Evolutionary conservation across 2,329 filamentous ascomycete genomes (phyloP).

Genomic region (Ambrosiella xylebori): DNA sequence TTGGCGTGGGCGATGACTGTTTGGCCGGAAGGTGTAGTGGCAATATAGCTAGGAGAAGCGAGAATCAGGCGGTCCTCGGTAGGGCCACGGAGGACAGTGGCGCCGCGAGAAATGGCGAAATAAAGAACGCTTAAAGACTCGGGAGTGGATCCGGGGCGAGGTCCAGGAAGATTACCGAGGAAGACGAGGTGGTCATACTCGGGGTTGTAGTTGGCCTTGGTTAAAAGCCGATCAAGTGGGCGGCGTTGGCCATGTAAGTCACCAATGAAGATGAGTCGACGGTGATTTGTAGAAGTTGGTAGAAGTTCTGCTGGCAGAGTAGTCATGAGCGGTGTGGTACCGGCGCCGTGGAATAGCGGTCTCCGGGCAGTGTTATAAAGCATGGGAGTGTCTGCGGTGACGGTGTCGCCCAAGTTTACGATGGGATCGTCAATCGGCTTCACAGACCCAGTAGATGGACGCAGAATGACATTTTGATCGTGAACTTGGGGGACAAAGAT

Average conservation of each 20-base stretch:
- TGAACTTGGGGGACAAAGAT: conserved; percentile 7
- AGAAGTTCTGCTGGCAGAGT: conserved; percentile 19
- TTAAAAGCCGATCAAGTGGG: conserved; percentile 48
- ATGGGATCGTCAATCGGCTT: conserved; percentile 7
- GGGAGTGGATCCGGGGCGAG: conserved; percentile 63
- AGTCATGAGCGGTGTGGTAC: conserved; percentile 18
- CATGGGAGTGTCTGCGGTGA: conserved; percentile 18
- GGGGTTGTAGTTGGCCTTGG: conserved; percentile 44
- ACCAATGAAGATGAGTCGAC: conserved; percentile 63
- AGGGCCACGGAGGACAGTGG: conserved; percentile 76
- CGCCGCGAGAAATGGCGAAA: conserved; percentile 53
- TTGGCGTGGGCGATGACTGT: neutral
- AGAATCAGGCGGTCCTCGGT: conserved; percentile 79
- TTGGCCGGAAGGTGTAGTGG: conserved; percentile 16
- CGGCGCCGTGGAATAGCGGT: conserved; percentile 20
- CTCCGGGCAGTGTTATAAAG: conserved; percentile 24
- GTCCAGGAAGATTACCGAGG: conserved; percentile 58
- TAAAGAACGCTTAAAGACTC: conserved; percentile 64
- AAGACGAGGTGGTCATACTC: conserved; percentile 54
- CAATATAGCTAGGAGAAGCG: conserved; percentile 26
- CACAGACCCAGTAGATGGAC: neutral
- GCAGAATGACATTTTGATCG: neutral
- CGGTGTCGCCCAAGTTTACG: conserved; percentile 2
- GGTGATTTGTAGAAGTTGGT: conserved; percentile 24
- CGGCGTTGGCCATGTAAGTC: conserved; percentile 81